Percentiles rank a stretch among this genome's conserved stretches.
Evolutionary conservation across 768 basidiomycete species (phyloP).

Genomic region (Mycena floridula): DNA sequence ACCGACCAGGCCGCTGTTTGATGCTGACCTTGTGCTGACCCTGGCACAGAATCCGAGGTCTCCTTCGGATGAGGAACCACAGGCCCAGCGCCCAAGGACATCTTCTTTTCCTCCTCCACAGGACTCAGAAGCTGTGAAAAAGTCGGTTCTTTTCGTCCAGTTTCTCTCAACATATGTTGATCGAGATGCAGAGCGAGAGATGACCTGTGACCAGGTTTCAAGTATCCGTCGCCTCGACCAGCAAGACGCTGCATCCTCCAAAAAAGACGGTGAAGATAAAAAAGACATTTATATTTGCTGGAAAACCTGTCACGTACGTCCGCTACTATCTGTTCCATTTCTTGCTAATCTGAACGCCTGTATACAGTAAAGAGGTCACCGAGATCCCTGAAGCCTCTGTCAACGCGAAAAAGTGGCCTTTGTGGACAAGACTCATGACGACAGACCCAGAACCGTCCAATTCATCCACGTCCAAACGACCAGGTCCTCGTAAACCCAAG

Average conservation of each 20-base stretch:
- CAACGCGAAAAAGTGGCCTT: slow-evolving; percentile 74
- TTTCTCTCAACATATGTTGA: slow-evolving; percentile 3
- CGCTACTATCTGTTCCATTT: not conserved
- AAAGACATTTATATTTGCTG: slow-evolving; percentile 69
- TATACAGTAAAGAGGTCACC: slow-evolving; percentile 63
- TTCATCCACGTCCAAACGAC: slow-evolving; percentile 29
- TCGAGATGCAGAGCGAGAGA: slow-evolving; percentile 44
- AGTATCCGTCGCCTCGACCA: slow-evolving; percentile 42
- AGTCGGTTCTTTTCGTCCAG: slow-evolving; percentile 24
- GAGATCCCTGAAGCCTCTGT: slow-evolving; percentile 68
- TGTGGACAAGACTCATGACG: slow-evolving; percentile 30
- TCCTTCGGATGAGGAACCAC: slow-evolving; percentile 32
- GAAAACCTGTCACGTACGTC: slow-evolving; percentile 66
- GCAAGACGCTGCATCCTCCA: slow-evolving; percentile 10
- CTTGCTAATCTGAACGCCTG: slow-evolving; percentile 5
- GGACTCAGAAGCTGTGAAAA: slow-evolving; percentile 38
- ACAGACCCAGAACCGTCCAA: slow-evolving; percentile 8
- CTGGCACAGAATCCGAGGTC: slow-evolving; percentile 25
- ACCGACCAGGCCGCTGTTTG: not conserved
- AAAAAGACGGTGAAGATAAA: slow-evolving; percentile 56
- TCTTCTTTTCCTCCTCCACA: slow-evolving; percentile 18
- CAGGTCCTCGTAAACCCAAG: slow-evolving; percentile 65
- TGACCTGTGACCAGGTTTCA: slow-evolving; percentile 62
- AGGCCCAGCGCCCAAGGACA: slow-evolving; percentile 27
- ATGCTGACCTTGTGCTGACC: too few relatives aligned